A percentile compares a stretch with the other conserved stretches of the same genome.
phyloP scores from a whole-genome alignment of 257 asterid genomes.

The Pogostemon cablin region DNA sequence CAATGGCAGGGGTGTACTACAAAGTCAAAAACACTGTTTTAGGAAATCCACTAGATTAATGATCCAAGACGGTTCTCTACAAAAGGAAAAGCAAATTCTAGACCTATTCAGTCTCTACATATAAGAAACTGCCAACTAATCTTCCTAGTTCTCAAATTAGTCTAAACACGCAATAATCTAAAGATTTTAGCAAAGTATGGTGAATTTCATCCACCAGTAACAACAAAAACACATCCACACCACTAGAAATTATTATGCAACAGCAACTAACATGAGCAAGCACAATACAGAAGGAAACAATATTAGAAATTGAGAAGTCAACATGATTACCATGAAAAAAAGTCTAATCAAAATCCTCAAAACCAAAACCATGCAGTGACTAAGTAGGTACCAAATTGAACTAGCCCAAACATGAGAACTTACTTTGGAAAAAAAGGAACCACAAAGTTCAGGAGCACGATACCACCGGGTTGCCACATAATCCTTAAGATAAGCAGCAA shows the following conservation, averaged over 20 bases:
- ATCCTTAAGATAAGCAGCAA: slow-evolving; percentile 53
- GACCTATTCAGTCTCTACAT: neutral
- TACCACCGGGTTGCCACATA: slow-evolving; percentile 99
- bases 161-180: slow-evolving; percentile 1
- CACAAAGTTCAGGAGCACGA: slow-evolving; percentile 99
- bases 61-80: neutral
- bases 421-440: slow-evolving; percentile 95
- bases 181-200: neutral
- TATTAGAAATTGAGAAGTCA: neutral
- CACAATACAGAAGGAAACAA: neutral
- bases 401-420: slow-evolving; percentile 40
- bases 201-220: neutral
- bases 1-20: slow-evolving; percentile 97
- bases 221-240: neutral
- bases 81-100: neutral
- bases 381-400: neutral
- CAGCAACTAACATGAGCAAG: neutral
- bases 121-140: neutral
- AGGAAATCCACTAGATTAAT: slow-evolving; percentile 8
- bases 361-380: neutral
- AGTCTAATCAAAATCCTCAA: slow-evolving; percentile 22
- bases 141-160: neutral
- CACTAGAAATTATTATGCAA: neutral
- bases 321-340: neutral
- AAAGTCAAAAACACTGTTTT: slow-evolving; percentile 2